Conservation (phyloP, 2,329 filamentous ascomycete species). For the Botrytis galanthina region DNA sequence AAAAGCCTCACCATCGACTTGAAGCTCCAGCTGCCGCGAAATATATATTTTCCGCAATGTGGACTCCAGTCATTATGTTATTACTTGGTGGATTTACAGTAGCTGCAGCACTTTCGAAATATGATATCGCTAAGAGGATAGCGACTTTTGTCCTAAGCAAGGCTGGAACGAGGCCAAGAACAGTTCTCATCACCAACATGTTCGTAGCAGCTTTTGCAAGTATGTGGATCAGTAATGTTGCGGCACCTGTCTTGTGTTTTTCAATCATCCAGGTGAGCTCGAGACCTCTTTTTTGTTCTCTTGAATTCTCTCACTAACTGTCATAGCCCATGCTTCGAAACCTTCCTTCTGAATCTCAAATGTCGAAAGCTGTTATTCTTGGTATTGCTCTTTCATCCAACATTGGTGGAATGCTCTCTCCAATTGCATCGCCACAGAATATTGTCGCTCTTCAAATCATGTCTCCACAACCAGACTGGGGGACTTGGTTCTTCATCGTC, state of each 20-base stretch:
- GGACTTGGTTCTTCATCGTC: constrained; percentile 94
- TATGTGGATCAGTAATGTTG: constrained; percentile 99
- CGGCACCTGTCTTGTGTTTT: constrained; percentile 93
- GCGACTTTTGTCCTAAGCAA: constrained; percentile 95
- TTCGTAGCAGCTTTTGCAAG: constrained; percentile 96
- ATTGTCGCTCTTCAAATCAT: constrained; percentile 96
- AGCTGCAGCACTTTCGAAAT: constrained; percentile 91
- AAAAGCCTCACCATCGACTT: constrained; percentile 66
- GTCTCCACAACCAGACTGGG: constrained; percentile 87
- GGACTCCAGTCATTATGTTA: constrained; percentile 99
- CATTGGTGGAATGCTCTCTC: constrained; percentile 92
- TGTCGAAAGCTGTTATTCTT: constrained; percentile 92
- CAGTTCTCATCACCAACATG: constrained; percentile 96
- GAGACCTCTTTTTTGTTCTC: background rate
- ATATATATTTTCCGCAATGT: constrained; percentile 93
- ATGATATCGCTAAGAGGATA: constrained; percentile 96
- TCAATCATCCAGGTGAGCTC: constrained; percentile 82
- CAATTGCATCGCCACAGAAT: constrained; percentile 96
- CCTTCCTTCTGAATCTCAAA: constrained; percentile 81
- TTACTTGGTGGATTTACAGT: constrained; percentile 94
- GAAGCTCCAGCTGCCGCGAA: constrained; percentile 76
- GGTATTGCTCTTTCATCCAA: constrained; percentile 95
- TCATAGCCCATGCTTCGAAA: constrained; percentile 85
- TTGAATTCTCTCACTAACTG: constrained; percentile 12
- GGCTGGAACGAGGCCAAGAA: constrained; percentile 84